These are phyloP conservation scores for Pilatotrama ljubarskyi DNA, from an alignment of 768 basidiomycete species.

Conservation along the genomic window DNA sequence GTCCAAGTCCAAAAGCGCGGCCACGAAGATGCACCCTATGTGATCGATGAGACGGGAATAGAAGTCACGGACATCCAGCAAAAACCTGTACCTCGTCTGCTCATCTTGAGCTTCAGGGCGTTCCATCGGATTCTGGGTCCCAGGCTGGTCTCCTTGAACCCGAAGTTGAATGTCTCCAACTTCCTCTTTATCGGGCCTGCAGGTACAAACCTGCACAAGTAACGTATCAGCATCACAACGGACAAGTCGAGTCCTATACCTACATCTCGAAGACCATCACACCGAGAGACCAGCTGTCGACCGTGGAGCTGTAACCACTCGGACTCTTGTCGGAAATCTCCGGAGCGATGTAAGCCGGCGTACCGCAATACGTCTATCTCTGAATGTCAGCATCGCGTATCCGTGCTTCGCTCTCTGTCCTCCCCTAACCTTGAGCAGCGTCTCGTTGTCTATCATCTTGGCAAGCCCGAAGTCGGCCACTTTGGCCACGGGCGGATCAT, in stretches of 20 bases:
- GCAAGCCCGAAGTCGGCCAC: slow-evolving; percentile 96
- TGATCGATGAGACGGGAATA: neutral
- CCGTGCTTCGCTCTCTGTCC: slow-evolving; percentile 33
- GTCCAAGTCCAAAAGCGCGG: slow-evolving; percentile 58
- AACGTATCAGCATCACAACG: neutral
- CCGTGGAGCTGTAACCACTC: slow-evolving; percentile 78
- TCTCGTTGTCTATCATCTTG: slow-evolving; percentile 76
- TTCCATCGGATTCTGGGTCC: no score
- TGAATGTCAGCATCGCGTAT: slow-evolving; percentile 41
- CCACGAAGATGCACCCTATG: slow-evolving; percentile 66
- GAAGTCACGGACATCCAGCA: no score
- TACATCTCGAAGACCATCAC: slow-evolving; percentile 92
- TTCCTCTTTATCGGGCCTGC: no score
- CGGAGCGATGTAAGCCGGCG: slow-evolving; percentile 89
- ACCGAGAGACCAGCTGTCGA: slow-evolving; percentile 95
- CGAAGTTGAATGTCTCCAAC: no score
- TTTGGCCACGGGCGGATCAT: slow-evolving; percentile 71
- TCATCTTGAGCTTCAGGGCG: slow-evolving; percentile 51
- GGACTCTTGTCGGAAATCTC: slow-evolving; percentile 72
- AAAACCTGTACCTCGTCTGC: no score
- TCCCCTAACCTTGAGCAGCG: slow-evolving; percentile 58
- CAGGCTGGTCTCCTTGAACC: no score
- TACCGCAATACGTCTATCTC: slow-evolving; percentile 93
- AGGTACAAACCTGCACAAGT: no score
- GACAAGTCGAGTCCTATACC: slow-evolving; percentile 19